Conservation (phyloP, 2,329 filamentous ascomycete genomes). For the Aspergillus glaucus region DNA sequence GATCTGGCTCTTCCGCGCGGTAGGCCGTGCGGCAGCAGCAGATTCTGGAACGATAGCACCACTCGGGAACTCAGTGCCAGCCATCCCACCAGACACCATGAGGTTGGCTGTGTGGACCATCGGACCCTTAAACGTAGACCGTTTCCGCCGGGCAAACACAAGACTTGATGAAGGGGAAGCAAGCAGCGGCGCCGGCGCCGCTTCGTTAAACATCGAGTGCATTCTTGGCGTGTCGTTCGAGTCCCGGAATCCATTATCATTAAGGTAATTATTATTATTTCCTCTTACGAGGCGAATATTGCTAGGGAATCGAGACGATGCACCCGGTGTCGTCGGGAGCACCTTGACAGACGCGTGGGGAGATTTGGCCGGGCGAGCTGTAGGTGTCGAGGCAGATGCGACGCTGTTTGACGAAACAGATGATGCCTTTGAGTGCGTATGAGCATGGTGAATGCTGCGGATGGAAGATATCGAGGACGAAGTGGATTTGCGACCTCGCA, state of each 20-base stretch:
- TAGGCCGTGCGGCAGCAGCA: constrained; percentile 14
- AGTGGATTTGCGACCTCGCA: constrained; percentile 89
- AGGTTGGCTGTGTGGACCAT: constrained; percentile 35
- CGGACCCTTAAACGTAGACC: constrained; percentile 41
- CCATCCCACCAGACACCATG: constrained; percentile 26
- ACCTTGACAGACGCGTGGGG: constrained; percentile 92
- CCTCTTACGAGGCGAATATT: constrained; percentile 77
- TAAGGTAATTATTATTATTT: constrained; percentile 8
- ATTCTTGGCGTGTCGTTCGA: constrained; percentile 18
- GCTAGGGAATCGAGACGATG: constrained; percentile 65
- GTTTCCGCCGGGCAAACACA: constrained; percentile 42
- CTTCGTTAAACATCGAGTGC: constrained; percentile 33
- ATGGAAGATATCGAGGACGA: constrained; percentile 92
- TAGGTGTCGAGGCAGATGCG: constrained; percentile 61
- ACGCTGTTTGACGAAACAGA: constrained; percentile 80
- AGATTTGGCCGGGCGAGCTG: constrained; percentile 60
- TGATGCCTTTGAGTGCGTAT: constrained; percentile 88
- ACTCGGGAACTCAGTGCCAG: constrained; percentile 28
- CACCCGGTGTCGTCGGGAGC: constrained; percentile 80
- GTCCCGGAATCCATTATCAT: constrained; percentile 18
- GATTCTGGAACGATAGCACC: constrained; percentile 16
- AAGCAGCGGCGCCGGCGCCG: constrained; percentile 29
- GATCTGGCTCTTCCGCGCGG: constrained; percentile 35
- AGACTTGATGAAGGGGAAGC: constrained; percentile 38
- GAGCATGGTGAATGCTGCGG: constrained; percentile 80